Conservation (phyloP, 805 yeast genomes). For the Yamadazyma laniorum region DNA sequence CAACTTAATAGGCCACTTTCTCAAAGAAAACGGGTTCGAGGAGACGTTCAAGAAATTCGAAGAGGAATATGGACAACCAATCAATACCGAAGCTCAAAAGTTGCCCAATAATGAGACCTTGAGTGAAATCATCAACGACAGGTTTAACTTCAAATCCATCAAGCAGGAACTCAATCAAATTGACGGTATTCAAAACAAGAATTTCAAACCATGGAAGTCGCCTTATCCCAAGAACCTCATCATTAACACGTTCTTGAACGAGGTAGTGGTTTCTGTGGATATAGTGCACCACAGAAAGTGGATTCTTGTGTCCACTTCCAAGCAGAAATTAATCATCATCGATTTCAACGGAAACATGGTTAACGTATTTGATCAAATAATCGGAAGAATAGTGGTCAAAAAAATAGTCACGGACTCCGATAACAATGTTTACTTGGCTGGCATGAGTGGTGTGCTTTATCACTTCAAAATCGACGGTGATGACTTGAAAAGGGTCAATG, state of each 20-base stretch:
- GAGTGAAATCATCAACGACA: constrained; percentile 38
- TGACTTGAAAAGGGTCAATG: constrained; percentile 9
- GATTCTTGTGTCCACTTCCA: constrained; percentile 13
- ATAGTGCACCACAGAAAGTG: constrained; percentile 2
- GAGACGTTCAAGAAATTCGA: constrained; percentile 51
- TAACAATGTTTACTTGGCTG: constrained; percentile 38
- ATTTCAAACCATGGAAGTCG: constrained; percentile 27
- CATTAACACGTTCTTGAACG: constrained; percentile 16
- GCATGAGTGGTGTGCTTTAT: constrained; percentile 50
- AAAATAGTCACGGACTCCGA: constrained; percentile 28
- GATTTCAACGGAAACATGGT: constrained; percentile 18
- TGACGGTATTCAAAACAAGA: neutral
- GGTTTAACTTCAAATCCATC: constrained; percentile 27
- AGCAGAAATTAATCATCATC: constrained; percentile 17
- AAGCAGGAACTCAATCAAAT: constrained; percentile 12
- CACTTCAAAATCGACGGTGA: constrained; percentile 7
- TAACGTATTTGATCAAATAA: constrained; percentile 18
- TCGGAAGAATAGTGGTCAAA: constrained; percentile 30
- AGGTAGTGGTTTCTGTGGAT: constrained; percentile 25
- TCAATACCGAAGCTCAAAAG: constrained; percentile 17
- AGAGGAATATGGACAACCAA: constrained; percentile 40
- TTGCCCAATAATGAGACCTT: constrained; percentile 31
- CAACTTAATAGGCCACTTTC: constrained; percentile 55
- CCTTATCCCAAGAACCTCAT: constrained; percentile 26
- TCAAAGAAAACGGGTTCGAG: constrained; percentile 46